Evolutionary conservation across 306 rosid genomes (phyloP), one percentile per base, ranked within the genome.

Genomic region (Oxytropis ochrocephala): DNA sequence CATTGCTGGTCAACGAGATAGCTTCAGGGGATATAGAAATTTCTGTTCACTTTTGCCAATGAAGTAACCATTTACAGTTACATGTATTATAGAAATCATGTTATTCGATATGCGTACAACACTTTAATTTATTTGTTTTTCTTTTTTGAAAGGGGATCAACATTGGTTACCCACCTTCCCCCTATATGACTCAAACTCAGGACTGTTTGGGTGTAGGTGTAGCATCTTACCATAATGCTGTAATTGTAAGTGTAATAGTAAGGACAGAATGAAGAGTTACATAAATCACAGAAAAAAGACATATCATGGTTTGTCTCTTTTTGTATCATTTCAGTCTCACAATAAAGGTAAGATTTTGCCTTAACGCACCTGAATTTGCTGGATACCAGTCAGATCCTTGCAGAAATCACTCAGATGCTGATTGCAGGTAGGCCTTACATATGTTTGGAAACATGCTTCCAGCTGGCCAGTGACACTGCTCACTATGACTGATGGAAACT

Each of bases 401-500:
- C 96, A 92, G 87, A 89, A 89, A 43, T 89, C 95, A 81, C 88
- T 92, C 67, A 92, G 86, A 30, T 42, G 80, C 39, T 89, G 91
- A 83, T 87, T 89, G 86, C 85, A 92, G 33, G 96, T 92, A 50
- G 97, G 97, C 76, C 90, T 86, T 75, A 89, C 97, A 69, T 92
- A 89, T 11, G 96, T 92, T 73, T 92, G 97, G 85, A 92, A 92
- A 82, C 92, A 85, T 14, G 96, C 92, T 80, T 92, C 97, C 76
- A 92, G 82, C 80, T 89, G 97, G 69, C 97, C 96, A 57, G 96
- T 89, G 67, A 85, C 75, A 53, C 97, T 87, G 60, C 86, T 92
- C 78, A 92, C 97, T 75, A 92, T 84, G 65, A 92, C 97, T 78
- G 97, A 92, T 74, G 97, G 97, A 78, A 92, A 92, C 85, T 92